These are phyloP conservation scores for Flaveria sonorensis DNA, from an alignment of 129 eudicot genomes.

Conservation along the genomic window DNA sequence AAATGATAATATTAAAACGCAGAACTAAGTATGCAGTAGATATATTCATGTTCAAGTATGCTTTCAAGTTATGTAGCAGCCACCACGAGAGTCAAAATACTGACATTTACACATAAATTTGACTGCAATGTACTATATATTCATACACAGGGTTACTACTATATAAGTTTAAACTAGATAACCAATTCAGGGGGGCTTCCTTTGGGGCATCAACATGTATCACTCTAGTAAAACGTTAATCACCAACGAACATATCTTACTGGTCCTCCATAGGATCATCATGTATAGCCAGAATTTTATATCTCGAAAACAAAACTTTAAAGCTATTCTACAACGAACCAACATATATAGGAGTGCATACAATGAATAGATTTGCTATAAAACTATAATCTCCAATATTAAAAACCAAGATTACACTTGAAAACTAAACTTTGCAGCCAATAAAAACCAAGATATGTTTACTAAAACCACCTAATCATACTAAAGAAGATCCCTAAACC, in stretches of 20 bases:
- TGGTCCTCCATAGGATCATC: conserved; percentile 1
- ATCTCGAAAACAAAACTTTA: neutral
- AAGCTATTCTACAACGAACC: neutral
- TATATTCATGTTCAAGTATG: neutral
- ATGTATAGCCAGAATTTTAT: neutral
- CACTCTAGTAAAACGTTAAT: neutral
- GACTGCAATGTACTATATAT: too few species aligned
- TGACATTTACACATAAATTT: neutral
- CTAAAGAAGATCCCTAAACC: neutral
- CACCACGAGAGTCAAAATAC: conserved; percentile 1
- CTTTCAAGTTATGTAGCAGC: neutral
- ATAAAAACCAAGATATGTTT: neutral
- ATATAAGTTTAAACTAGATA: neutral
- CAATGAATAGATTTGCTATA: neutral
- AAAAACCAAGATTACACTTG: neutral
- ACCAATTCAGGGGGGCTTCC: too few species aligned
- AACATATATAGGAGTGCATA: neutral
- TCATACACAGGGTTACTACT: neutral
- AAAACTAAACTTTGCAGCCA: too few species aligned
- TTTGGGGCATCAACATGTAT: too few species aligned
- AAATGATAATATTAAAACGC: neutral
- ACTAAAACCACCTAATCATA: neutral
- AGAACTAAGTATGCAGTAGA: neutral
- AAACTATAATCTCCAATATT: conserved; percentile 11
- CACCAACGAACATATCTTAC: neutral